Evolutionary conservation across 768 basidiomycete genomes (phyloP), one percentile per base, ranked within the genome.

Genomic region (Lentinula boryana): DNA sequence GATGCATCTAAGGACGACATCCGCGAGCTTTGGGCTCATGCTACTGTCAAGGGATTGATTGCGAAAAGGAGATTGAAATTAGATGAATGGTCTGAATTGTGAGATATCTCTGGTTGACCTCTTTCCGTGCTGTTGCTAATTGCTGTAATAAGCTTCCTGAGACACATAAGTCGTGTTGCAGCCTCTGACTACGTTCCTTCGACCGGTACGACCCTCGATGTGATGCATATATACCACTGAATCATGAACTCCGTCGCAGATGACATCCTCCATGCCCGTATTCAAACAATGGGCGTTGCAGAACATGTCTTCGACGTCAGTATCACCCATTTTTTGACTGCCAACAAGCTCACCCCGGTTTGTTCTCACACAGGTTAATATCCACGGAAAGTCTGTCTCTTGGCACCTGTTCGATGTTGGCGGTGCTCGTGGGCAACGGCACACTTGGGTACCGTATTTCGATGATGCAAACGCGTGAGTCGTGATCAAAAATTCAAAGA

Each of bases 41-140:
- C 86, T 0, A 79, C 82, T 8, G 91, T 94, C 56, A 84, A 82
- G 67, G 82, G 79, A 31, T 72, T 93, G 70, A 85, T 91, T 50
- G 75, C 76, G 21, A 85, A 82, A 67, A 79, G 91, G 60, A 84
- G 85, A 61, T 72, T 93, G 53, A 87, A 89, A 67, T 76, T 93
- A 55, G 91, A 93, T 64, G 91, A 94, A 70, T 92, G 91, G 87
- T 85, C 89, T 12, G 91, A 93, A 74, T 94, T 89, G 91, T 93
- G 69, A 71, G 91, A 78, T 32, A 46, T 58, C 35, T 44, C 23
- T 16, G 23, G 36, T 58, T 16, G 27, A 44, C 51, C 13, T 46
- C 46, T 31, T n/a, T 16, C 58, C 35, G 41, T 41, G 15, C 23
- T 40, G 9, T 53, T n/a, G 61, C 55, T 69, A 59, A 72, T 61